A percentile compares a stretch with the other conserved stretches of the same genome.
Conservation (phyloP, 225 moss, liverwort and hornwort genomes). For the Bryum argenteum region DNA sequence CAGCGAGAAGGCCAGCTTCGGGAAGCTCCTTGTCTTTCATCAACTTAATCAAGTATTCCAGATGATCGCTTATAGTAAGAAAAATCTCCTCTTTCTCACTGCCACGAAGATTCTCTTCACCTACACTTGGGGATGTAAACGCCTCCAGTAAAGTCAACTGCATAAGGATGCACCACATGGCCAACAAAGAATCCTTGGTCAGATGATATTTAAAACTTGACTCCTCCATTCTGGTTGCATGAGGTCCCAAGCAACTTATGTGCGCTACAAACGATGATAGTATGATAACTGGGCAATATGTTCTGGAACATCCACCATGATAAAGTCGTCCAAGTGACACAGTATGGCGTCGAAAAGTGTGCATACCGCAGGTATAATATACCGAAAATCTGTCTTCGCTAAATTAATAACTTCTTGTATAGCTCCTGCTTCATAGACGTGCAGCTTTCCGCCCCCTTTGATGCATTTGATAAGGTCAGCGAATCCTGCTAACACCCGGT, state of each 20-base stretch:
- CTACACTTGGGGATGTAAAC: conserved; percentile 32
- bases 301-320: too few species aligned
- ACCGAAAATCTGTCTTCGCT: not conserved
- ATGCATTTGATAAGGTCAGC: conserved; percentile 25
- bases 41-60: conserved; percentile 38
- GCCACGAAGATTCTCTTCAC: conserved; percentile 12
- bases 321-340: too few species aligned
- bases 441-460: conserved; percentile 23
- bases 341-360: not conserved
- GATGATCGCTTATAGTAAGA: conserved; percentile 25
- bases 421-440: conserved; percentile 32
- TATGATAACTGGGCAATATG: too few species aligned
- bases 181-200: not conserved
- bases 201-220: not conserved
- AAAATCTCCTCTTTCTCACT: conserved; percentile 25
- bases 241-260: not conserved
- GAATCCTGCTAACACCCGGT: conserved; percentile 23
- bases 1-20: conserved; percentile 44
- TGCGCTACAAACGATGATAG: too few species aligned
- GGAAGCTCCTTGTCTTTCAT: conserved; percentile 27
- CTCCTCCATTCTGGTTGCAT: not conserved
- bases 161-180: conserved; percentile 12
- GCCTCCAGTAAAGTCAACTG: conserved; percentile 49
- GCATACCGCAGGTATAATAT: conserved; percentile 34
- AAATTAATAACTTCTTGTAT: conserved; percentile 32